Evolutionary conservation across 805 yeast species (phyloP), one percentile per base, ranked within the genome.

Genomic region (Danielia reshetovae): DNA sequence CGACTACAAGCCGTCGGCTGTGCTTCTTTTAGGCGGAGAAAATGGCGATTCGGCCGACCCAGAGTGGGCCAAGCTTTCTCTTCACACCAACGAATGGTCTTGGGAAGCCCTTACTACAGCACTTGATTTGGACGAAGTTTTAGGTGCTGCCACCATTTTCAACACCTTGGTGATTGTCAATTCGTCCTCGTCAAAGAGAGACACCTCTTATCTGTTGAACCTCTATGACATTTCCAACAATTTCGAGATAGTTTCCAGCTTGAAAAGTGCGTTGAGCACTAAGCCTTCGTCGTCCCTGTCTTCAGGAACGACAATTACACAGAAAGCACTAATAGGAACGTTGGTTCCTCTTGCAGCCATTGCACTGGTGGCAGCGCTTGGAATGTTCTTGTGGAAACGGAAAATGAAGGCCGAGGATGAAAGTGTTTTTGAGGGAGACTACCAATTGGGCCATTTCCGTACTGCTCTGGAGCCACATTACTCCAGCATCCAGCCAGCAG

Each of bases 21-120:
- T 78, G 0, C 50, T 85, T 7, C 66, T 81, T 29, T 38, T 82
- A 10, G 93, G 93, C 4, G 94, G 95, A 2, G 61, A 61, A 5
- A 29, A 40, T 58, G 70, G 15, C 47, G 55, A 3, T 55, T 62
- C 16, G 52, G 60, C 9, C 45, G 46, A 2, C 63, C 82, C 84
- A 0, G 42, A 51, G 8, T 57, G 69, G 46, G 68, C 74, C 4
- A 45, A 46, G 17, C 57, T 80, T 16, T 42, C 59, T 13, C 38
- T 67, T 19, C 43, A 51, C 11, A 43, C 56, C 9, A 56, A 60
- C 27, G 41, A 43, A 24, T 65, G 64, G 57, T 52, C 50, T 15
- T 74, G 79, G 82, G 43, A 57, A 48, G 18, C 41, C 2, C 18
- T 49, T 7, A 38, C 45, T 18, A 23, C 39, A 5, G 28, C 17